phyloP scores from a whole-genome alignment of 1,284 basidiomycete genomes.

The Phaffia rhodozyma region DNA sequence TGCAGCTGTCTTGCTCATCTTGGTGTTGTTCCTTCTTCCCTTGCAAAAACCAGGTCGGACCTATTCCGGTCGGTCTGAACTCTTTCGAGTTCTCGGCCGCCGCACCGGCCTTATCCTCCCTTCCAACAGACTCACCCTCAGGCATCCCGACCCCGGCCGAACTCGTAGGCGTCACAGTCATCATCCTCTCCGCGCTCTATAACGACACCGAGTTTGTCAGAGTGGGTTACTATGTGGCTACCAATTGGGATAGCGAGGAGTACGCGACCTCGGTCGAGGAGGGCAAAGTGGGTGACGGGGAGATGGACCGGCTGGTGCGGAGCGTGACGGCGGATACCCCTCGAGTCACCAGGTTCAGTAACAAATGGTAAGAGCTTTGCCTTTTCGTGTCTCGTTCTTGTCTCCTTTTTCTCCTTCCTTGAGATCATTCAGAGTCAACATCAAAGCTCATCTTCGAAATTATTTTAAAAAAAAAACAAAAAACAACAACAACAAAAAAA shows the following conservation, averaged over 20 bases:
- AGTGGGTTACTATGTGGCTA: conserved; percentile 98
- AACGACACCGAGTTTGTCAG: conserved; percentile 95
- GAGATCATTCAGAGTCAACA: background rate
- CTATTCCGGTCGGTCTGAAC: conserved; percentile 87
- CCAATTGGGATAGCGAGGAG: conserved; percentile 85
- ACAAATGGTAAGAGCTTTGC: conserved; percentile 26
- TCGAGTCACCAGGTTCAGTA: conserved; percentile 65
- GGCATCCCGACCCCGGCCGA: conserved; percentile 33
- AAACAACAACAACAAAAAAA: too few relatives aligned
- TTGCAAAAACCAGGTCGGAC: conserved; percentile 50
- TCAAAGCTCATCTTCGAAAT: background rate
- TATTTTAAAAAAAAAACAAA: too few relatives aligned
- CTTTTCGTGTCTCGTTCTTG: background rate
- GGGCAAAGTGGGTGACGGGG: conserved; percentile 48
- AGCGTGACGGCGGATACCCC: conserved; percentile 82
- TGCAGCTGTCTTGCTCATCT: background rate
- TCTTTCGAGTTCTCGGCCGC: conserved; percentile 86
- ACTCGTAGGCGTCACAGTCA: conserved; percentile 65
- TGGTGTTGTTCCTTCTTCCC: conserved; percentile 28
- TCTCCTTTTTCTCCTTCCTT: background rate
- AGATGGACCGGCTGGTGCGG: conserved; percentile 66
- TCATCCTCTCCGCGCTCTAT: conserved; percentile 82
- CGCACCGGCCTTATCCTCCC: conserved; percentile 58
- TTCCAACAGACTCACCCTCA: conserved; percentile 47
- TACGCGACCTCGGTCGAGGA: conserved; percentile 43